A percentile compares a stretch with the other conserved stretches of the same genome.
Conservation (phyloP, 257 asterid species). For the Capsicum rhomboideum region DNA sequence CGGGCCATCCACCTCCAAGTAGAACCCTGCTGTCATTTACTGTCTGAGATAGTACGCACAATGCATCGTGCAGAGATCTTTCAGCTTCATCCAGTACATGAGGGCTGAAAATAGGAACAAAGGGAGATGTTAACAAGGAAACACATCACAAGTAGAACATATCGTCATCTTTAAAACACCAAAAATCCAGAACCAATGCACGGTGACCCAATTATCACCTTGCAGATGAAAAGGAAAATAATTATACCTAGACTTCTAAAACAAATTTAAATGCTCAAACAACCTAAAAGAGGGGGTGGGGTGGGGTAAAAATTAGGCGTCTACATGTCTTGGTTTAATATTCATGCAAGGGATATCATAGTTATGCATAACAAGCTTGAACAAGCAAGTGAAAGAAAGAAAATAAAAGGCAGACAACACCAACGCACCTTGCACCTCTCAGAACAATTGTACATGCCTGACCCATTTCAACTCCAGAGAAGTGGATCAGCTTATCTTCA, state of each 20-base stretch:
- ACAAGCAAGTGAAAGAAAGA: neutral
- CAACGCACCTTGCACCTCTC: conserved; percentile 84
- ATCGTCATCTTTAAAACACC: neutral
- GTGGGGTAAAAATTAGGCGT: neutral
- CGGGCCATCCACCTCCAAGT: conserved; percentile 98
- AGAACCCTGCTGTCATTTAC: conserved; percentile 88
- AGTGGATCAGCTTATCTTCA: conserved; percentile 92
- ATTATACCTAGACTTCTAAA: neutral
- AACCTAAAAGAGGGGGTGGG: no score
- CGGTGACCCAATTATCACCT: neutral
- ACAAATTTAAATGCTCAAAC: neutral
- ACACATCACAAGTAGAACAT: neutral
- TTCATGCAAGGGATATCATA: neutral
- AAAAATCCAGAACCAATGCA: neutral
- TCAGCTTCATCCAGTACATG: conserved; percentile 98
- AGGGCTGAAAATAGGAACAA: conserved; percentile 35
- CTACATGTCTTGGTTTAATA: neutral
- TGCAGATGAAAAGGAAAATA: no score
- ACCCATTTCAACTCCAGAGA: conserved; percentile 96
- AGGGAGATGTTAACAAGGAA: neutral
- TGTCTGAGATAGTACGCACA: conserved; percentile 92
- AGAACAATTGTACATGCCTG: conserved; percentile 94
- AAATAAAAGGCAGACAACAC: neutral
- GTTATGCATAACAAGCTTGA: neutral
- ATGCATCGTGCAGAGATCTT: conserved; percentile 91